Percentiles rank a stretch among this genome's conserved stretches.
phyloP scores from a whole-genome alignment of 2,329 filamentous ascomycete species.

The Phialemonium atrogriseum region DNA sequence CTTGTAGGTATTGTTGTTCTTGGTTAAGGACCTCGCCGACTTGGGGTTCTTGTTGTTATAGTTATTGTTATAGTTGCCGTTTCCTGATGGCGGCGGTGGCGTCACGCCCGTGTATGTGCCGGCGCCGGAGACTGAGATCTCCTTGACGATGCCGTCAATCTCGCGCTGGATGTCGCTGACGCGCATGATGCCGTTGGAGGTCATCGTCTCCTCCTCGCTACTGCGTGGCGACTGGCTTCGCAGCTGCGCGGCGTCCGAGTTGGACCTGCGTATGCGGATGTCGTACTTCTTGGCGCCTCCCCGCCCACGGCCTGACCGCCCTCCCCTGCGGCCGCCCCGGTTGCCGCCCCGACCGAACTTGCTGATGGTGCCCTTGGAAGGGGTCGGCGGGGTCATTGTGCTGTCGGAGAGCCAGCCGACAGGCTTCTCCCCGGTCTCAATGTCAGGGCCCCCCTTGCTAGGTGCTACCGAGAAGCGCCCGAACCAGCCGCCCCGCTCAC shows the following conservation, averaged over 20 bases:
- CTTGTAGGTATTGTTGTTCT: neutral
- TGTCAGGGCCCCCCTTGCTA: conserved; percentile 8
- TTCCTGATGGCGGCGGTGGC: conserved; percentile 11
- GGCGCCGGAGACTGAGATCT: conserved; percentile 14
- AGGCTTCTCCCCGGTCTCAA: conserved; percentile 12
- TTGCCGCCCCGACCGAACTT: conserved; percentile 21
- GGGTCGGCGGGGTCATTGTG: neutral
- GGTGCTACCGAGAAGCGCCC: conserved; percentile 16
- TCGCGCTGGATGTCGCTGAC: conserved; percentile 20
- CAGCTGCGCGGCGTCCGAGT: conserved; percentile 14
- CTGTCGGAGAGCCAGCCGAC: conserved; percentile 7
- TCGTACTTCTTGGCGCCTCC: conserved; percentile 12
- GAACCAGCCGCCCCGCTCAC: conserved; percentile 21
- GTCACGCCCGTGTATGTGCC: conserved; percentile 11
- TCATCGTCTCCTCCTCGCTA: conserved; percentile 26
- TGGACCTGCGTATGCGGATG: conserved; percentile 12
- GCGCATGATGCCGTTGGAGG: conserved; percentile 24
- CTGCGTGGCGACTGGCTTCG: conserved; percentile 20
- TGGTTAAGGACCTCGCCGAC: neutral
- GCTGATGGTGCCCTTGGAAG: conserved; percentile 1
- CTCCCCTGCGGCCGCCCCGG: conserved; percentile 21
- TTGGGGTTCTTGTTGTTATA: neutral
- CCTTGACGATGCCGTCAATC: conserved; percentile 20
- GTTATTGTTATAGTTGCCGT: neutral
- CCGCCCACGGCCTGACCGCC: conserved; percentile 6